Conservation (phyloP, 805 yeast species). For the Scheffersomyces stipitis region DNA sequence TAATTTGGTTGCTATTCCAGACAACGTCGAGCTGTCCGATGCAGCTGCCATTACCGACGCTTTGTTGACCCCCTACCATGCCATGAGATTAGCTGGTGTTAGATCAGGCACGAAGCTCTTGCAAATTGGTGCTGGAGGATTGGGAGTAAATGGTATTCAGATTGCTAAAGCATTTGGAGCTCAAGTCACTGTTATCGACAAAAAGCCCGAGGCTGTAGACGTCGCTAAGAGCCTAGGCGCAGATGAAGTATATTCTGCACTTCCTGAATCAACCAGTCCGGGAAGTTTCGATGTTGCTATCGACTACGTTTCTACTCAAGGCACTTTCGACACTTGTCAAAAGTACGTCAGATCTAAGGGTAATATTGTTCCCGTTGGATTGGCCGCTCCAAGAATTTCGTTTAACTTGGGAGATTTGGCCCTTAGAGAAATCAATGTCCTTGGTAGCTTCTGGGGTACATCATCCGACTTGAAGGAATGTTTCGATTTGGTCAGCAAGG, state of each 20-base stretch:
- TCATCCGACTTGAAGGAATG: neutral
- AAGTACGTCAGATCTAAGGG: neutral
- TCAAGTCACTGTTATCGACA: constrained; percentile 14
- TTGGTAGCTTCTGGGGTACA: neutral
- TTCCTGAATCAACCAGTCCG: neutral
- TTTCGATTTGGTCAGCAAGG: neutral
- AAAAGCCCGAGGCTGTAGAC: neutral
- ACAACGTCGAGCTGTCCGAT: constrained; percentile 20
- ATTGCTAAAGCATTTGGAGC: constrained; percentile 20
- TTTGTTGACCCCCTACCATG: constrained; percentile 32
- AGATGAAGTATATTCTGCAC: neutral
- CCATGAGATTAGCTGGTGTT: constrained; percentile 24
- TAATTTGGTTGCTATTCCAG: constrained; percentile 23
- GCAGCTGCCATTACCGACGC: constrained; percentile 35
- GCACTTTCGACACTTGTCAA: neutral
- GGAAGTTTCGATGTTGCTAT: neutral
- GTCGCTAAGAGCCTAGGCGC: neutral
- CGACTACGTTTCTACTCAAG: neutral
- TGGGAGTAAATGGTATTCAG: constrained; percentile 31
- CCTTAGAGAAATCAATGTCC: neutral
- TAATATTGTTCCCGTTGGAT: neutral
- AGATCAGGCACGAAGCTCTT: constrained; percentile 20
- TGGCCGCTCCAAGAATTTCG: neutral
- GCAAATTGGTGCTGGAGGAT: constrained; percentile 31
- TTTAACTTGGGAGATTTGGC: neutral